These are phyloP conservation scores for Fragaria vesca DNA, from an alignment of 306 rosid genomes.

Conservation along the genomic window DNA sequence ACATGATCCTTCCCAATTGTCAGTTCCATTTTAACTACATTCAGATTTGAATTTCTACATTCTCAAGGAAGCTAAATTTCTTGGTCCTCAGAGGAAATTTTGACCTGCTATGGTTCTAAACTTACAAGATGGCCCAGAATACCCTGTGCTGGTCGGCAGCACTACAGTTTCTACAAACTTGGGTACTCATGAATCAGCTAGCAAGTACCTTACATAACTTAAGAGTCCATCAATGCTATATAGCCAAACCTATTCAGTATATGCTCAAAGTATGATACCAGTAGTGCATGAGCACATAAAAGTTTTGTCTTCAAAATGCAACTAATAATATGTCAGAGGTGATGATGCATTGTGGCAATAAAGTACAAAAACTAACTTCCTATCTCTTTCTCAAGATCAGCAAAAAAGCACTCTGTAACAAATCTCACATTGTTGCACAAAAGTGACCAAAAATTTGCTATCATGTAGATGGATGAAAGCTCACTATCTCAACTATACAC, in stretches of 20 bases:
- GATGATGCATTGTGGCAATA: not conserved
- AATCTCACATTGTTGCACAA: conserved; percentile 7
- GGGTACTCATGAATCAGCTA: not conserved
- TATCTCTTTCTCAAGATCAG: not conserved
- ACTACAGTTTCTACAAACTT: not conserved
- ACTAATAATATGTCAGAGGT: not conserved
- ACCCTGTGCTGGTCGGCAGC: not conserved
- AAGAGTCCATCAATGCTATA: not conserved
- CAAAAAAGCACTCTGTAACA: not conserved
- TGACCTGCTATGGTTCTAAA: not conserved
- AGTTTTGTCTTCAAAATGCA: not conserved
- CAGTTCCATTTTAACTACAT: not conserved
- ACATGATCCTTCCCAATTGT: not conserved
- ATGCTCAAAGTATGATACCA: not conserved
- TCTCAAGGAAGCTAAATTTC: not conserved
- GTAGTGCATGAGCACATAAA: not conserved
- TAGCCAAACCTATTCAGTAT: not conserved
- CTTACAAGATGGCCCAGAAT: not conserved
- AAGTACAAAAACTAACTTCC: not conserved
- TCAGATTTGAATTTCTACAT: not conserved
- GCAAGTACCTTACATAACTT: not conserved
- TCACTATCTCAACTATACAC: not conserved
- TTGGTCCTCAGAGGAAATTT: not conserved
- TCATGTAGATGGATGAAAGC: not conserved
- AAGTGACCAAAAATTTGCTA: not conserved